phyloP scores from a whole-genome alignment of 1,284 basidiomycete species.

The Ustilago xerochloae region DNA sequence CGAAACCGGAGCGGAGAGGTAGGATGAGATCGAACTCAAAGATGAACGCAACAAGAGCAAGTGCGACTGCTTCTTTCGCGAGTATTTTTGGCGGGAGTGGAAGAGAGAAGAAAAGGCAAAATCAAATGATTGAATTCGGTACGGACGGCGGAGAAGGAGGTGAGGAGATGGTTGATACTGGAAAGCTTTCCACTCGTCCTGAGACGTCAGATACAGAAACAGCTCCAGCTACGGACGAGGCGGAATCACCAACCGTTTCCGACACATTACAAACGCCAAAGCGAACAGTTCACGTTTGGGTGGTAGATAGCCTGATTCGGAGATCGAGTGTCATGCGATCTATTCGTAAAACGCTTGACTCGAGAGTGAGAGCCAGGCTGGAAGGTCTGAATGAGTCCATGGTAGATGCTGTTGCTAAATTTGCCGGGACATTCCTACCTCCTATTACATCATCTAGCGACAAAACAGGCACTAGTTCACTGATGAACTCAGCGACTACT shows the following conservation, averaged over 20 bases:
- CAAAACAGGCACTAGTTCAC: background rate
- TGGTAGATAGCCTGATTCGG: slow-evolving; percentile 28
- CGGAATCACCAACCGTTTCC: too few relatives aligned
- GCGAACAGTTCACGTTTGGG: slow-evolving; percentile 21
- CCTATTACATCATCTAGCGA: slow-evolving; percentile 4
- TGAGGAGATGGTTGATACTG: slow-evolving; percentile 13
- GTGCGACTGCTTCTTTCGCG: slow-evolving; percentile 45
- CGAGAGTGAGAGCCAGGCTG: slow-evolving; percentile 7
- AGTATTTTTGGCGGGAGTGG: slow-evolving; percentile 44
- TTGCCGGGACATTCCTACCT: slow-evolving; percentile 36
- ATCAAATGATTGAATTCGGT: too few relatives aligned
- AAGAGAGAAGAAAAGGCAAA: slow-evolving; percentile 17
- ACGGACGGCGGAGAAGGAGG: background rate
- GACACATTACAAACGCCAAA: too few relatives aligned
- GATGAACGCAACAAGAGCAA: slow-evolving; percentile 9
- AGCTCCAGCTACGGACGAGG: background rate
- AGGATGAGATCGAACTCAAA: slow-evolving; percentile 24
- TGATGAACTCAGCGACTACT: slow-evolving; percentile 69
- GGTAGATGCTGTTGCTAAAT: slow-evolving; percentile 15
- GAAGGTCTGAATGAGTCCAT: background rate
- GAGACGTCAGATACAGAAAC: background rate
- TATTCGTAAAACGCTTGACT: slow-evolving; percentile 19
- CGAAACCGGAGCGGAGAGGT: slow-evolving; percentile 29
- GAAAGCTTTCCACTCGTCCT: slow-evolving; percentile 2
- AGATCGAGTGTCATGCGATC: slow-evolving; percentile 19